Base-by-base conservation (phyloP, 1,139 yeast genomes). In the Taiozyma onychis region DNA sequence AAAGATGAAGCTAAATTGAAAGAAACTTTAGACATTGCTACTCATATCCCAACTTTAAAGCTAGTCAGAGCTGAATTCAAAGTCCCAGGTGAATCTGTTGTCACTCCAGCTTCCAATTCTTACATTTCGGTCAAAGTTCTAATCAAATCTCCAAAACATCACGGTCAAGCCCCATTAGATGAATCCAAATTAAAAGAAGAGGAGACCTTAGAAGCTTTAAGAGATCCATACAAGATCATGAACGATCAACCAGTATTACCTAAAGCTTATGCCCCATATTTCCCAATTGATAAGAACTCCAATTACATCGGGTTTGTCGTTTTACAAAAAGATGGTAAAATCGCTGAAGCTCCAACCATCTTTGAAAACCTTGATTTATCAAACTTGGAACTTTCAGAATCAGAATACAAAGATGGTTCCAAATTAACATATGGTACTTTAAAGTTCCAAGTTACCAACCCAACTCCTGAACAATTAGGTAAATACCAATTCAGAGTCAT, bases 81-180 rank as follows among this genome's bases (percentile, higher is more conserved):
- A 56, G 97, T 91, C 43, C 95, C 97, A 4, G 99, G 98, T 39
- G 98, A 91, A 71, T 68, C 72, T 28, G 73, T 75, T 37, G 86
- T 93, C 13, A 80, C 96, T 3, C 95, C 97, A 37, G 67, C 72
- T 45, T 80, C 98, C 2, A 80, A 78, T 52, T 82, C 89, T 11
- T 91, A 88, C 65, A 72, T 95, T 54, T 81, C 83, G 30, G 60
- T 95, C 42, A 89, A 89, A 66, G 85, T 88, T 54, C 70, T 88
- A 45, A 81, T 88, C 41, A 83, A 85, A 61, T 87, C 96, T 2
- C 82, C 90, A 18, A 71, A 68, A 49, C 85, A 82, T 49, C 84
- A 83, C 64, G 80, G 84, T 21, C 69, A 75, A 57, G 46, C 51
- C 6, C 48, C 45, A n/a, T 48, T 57, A 11, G 47, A 51, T 14